Conservation (phyloP, 2,329 filamentous ascomycete genomes). For the Calonectria henricotiae region DNA sequence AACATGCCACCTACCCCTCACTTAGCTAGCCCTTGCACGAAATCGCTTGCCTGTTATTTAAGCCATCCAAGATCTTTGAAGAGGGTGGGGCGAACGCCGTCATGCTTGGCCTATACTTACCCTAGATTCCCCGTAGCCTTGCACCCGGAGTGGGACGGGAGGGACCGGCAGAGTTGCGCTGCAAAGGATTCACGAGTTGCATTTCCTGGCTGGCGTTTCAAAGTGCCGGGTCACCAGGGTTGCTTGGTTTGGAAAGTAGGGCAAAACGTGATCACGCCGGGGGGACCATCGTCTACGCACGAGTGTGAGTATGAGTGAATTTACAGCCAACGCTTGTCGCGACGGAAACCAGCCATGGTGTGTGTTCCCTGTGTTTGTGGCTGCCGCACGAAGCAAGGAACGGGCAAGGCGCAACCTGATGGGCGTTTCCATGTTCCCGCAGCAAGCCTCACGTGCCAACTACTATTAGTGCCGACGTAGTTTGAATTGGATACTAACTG, state of each 20-base stretch:
- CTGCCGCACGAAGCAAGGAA: slow-evolving; percentile 1
- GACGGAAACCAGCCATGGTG: slow-evolving; percentile 9
- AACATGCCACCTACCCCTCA: slow-evolving; percentile 20
- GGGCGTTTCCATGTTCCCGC: slow-evolving; percentile 6
- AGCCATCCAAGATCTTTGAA: neutral
- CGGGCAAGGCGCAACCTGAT: neutral
- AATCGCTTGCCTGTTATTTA: neutral
- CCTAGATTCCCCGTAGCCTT: slow-evolving; percentile 15
- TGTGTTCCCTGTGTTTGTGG: slow-evolving; percentile 2
- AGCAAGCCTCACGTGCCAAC: slow-evolving; percentile 8
- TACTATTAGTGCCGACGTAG: neutral
- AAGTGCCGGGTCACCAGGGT: slow-evolving; percentile 20
- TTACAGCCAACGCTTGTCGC: neutral
- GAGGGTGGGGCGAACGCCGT: neutral
- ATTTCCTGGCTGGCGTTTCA: slow-evolving; percentile 15
- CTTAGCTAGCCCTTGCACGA: neutral
- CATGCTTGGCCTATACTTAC: neutral
- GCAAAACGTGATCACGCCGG: neutral
- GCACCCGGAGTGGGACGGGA: neutral
- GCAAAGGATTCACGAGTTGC: slow-evolving; percentile 18
- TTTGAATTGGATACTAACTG: neutral
- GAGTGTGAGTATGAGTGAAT: neutral
- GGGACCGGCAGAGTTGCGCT: neutral
- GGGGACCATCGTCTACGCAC: no score
- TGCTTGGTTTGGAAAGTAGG: slow-evolving; percentile 3